These are phyloP conservation scores for Taphrina deformans DNA, from an alignment of 1,139 yeast genomes.

Conservation along the genomic window DNA sequence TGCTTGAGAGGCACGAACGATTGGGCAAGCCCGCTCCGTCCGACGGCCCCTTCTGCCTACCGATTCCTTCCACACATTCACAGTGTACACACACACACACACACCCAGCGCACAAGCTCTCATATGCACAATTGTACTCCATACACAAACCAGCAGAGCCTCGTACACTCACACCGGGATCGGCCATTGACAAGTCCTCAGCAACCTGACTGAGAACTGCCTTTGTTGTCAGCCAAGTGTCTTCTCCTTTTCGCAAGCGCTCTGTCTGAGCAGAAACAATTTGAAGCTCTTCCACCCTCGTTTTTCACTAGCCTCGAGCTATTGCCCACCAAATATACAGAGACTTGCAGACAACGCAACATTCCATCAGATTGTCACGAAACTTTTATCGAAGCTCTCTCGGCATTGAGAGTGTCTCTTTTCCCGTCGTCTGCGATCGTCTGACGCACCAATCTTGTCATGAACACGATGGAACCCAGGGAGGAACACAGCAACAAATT, in stretches of 20 bases:
- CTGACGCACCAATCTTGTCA: background rate
- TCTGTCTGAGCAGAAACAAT: background rate
- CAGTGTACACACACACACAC: slow-evolving; percentile 1
- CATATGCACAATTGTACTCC: background rate
- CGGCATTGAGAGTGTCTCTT: background rate
- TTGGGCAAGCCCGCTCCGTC: slow-evolving; percentile 5
- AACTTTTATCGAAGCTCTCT: too few species aligned
- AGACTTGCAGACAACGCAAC: too few species aligned
- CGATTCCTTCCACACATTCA: background rate
- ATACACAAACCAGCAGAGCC: background rate
- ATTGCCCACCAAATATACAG: background rate
- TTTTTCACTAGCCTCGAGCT: background rate
- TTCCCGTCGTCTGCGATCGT: background rate
- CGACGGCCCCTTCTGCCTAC: slow-evolving; percentile 2
- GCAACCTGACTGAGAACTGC: background rate
- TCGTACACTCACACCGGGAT: background rate
- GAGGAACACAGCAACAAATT: slow-evolving; percentile 25
- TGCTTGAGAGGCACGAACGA: background rate
- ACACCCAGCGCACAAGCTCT: background rate
- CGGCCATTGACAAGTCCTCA: slow-evolving; percentile 1
- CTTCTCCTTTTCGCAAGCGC: background rate
- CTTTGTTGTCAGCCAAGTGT: background rate
- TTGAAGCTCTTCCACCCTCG: slow-evolving; percentile 4
- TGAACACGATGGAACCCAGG: background rate
- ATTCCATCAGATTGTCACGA: too few species aligned